phyloP scores from a whole-genome alignment of 139 green algal species.

The Coelastrella sp. region DNA sequence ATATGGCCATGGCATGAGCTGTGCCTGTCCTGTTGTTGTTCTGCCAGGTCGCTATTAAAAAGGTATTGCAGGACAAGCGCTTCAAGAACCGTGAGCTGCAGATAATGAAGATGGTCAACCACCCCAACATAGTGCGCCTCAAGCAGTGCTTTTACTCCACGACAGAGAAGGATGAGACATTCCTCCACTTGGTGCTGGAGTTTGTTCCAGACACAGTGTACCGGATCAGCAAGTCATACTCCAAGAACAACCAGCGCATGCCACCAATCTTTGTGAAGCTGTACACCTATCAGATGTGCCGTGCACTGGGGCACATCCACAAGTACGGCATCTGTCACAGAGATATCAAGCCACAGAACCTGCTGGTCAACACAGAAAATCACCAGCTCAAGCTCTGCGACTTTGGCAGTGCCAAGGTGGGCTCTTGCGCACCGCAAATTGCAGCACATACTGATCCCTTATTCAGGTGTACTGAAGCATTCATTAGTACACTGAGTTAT shows the following conservation, averaged over 20 bases:
- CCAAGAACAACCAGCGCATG: slow-evolving; percentile 94
- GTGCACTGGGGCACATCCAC: slow-evolving; percentile 89
- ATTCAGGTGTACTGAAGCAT: no score
- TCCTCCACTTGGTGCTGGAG: slow-evolving; percentile 98
- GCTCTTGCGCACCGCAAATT: background rate
- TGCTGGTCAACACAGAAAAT: slow-evolving; percentile 93
- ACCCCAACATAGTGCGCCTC: slow-evolving; percentile 97
- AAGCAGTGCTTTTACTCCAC: slow-evolving; percentile 98
- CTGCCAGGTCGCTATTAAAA: slow-evolving; percentile 97
- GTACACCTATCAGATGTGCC: slow-evolving; percentile 96
- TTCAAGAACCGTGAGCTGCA: slow-evolving; percentile 99
- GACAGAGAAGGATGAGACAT: slow-evolving; percentile 89
- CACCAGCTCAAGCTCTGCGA: slow-evolving; percentile 99
- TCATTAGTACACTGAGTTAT: no score
- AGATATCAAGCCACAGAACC: slow-evolving; percentile 98
- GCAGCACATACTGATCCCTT: background rate
- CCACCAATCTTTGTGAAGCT: slow-evolving; percentile 95
- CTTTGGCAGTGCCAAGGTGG: slow-evolving; percentile 97
- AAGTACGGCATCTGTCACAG: slow-evolving; percentile 90
- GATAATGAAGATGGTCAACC: slow-evolving; percentile 97
- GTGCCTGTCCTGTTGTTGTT: background rate
- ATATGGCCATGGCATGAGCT: no score
- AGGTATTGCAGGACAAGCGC: slow-evolving; percentile 99
- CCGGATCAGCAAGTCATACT: slow-evolving; percentile 97
- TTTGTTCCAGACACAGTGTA: slow-evolving; percentile 98